Percentiles rank a stretch among this genome's conserved stretches.
Conservation (phyloP, 75 land plant genomes). For the Pinus albicaulis region DNA sequence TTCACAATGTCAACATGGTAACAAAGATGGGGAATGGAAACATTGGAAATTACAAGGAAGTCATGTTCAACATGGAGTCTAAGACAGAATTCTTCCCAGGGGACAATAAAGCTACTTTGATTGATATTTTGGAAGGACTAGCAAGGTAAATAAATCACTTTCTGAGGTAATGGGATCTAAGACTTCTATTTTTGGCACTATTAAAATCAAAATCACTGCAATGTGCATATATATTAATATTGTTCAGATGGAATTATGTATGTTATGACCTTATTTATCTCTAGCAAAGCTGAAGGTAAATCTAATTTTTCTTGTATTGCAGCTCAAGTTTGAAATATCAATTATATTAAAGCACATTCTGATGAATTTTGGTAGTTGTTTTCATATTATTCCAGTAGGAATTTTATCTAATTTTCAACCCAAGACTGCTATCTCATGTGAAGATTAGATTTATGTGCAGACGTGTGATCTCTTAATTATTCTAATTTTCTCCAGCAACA, state of each 20-base stretch:
- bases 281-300: neutral
- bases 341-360: neutral
- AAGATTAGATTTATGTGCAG: no score
- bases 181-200: neutral
- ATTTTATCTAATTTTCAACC: no score
- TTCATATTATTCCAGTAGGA: neutral
- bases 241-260: neutral
- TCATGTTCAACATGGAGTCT: neutral
- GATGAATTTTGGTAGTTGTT: neutral
- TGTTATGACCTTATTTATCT: neutral
- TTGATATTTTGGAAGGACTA: slow-evolving; percentile 5
- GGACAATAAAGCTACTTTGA: neutral
- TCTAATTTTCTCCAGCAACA: no score
- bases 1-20: neutral
- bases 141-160: neutral
- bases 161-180: neutral
- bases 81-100: neutral
- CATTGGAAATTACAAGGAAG: slow-evolving; percentile 2
- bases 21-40: neutral
- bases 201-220: neutral
- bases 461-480: no score
- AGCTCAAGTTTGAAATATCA: neutral
- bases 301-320: neutral
- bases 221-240: neutral
- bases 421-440: no score